phyloP scores from a whole-genome alignment of 495 filamentous ascomycete species.

The Hypoxylon trugodes region DNA sequence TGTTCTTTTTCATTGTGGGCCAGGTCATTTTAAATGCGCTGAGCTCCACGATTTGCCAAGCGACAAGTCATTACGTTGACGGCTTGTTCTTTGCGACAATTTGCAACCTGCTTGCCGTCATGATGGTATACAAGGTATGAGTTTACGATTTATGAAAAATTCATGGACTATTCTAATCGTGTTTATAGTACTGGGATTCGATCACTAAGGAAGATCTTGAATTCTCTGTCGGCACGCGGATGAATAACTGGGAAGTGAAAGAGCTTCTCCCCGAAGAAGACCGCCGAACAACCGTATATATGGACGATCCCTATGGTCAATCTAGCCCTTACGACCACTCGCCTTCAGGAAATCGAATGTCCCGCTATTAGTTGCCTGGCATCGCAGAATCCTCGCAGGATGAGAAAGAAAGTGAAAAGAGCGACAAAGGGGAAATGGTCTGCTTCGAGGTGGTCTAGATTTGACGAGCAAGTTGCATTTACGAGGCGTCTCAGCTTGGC shows the following conservation, averaged over 20 bases:
- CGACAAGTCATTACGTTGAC: constrained; percentile 91
- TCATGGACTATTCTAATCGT: constrained; percentile 14
- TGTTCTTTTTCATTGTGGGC: constrained; percentile 90
- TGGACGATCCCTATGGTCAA: constrained; percentile 65
- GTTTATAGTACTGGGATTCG: constrained; percentile 91
- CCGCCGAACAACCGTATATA: constrained; percentile 77
- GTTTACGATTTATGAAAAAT: constrained; percentile 10
- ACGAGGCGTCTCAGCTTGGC: constrained; percentile 32
- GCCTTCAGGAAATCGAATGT: constrained; percentile 49
- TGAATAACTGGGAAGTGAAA: constrained; percentile 99
- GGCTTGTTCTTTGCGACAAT: constrained; percentile 94
- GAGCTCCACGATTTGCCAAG: constrained; percentile 83
- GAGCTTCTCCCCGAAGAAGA: constrained; percentile 92
- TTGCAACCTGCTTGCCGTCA: constrained; percentile 92
- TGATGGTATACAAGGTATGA: constrained; percentile 99
- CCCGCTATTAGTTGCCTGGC: constrained; percentile 43
- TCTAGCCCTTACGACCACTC: constrained; percentile 54
- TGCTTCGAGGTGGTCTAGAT: constrained; percentile 21
- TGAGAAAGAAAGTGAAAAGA: constrained; percentile 10
- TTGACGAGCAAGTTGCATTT: constrained; percentile 24
- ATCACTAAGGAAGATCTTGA: constrained; percentile 99
- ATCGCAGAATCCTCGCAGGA: constrained; percentile 21
- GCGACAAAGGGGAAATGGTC: constrained; percentile 9
- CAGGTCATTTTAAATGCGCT: constrained; percentile 94
- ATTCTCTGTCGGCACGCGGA: constrained; percentile 93